Conservation (phyloP, 1,139 yeast species). For the Lodderomyces beijingensis region DNA sequence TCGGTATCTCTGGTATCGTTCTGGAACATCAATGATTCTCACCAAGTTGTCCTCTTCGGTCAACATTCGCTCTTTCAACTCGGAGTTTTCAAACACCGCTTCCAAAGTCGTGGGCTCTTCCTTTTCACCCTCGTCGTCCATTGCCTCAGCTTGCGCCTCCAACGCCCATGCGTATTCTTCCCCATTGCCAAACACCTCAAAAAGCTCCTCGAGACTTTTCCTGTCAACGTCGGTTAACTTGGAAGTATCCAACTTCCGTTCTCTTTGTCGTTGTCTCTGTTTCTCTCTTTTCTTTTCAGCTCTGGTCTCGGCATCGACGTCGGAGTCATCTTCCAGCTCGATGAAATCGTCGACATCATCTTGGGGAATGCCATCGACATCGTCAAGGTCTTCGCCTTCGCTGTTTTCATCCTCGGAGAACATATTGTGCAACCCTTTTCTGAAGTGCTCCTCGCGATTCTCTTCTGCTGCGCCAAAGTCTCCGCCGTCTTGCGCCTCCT, state of each 20-base stretch:
- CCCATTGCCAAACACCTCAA: conserved; percentile 96
- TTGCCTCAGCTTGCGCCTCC: conserved; percentile 78
- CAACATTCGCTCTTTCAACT: conserved; percentile 81
- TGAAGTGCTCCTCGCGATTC: conserved; percentile 1
- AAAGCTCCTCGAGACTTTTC: conserved; percentile 87
- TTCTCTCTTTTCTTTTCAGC: conserved; percentile 29
- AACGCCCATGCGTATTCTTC: conserved; percentile 98
- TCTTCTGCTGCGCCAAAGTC: conserved; percentile 3
- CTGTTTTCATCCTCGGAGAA: conserved; percentile 79
- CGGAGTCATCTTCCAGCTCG: conserved; percentile 94
- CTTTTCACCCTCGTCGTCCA: conserved; percentile 50
- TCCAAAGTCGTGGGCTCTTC: conserved; percentile 63
- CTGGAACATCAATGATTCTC: conserved; percentile 86
- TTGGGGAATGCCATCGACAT: conserved; percentile 1
- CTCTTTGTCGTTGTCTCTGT: conserved; percentile 34
- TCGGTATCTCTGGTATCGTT: conserved; percentile 80
- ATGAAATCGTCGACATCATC: conserved; percentile 90
- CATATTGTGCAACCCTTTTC: conserved; percentile 60
- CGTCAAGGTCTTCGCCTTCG: conserved; percentile 23
- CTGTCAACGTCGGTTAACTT: conserved; percentile 79
- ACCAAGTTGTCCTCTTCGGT: conserved; percentile 90
- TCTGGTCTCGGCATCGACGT: conserved; percentile 63
- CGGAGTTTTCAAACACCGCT: conserved; percentile 93
- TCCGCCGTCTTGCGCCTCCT: conserved; percentile 13
- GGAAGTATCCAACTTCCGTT: conserved; percentile 47